Evolutionary conservation across 345 rosid genomes (phyloP), one percentile per base, ranked within the genome.

Genomic region (Sapria himalayana): DNA sequence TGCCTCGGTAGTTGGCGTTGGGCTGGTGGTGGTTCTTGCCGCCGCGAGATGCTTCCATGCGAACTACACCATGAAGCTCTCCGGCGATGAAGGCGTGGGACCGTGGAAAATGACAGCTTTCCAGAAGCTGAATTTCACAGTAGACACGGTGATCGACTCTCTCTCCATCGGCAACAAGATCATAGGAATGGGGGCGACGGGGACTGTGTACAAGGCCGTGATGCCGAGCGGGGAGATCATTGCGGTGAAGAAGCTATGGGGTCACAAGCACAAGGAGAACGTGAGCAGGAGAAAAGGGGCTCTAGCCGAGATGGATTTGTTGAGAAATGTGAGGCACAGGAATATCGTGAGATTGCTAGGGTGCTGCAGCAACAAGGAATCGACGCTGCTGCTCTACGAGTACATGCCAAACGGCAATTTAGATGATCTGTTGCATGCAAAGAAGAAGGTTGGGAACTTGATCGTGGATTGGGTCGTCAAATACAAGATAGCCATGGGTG

Each of bases 161-260:
- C 48, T 84, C 4, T 55, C 84, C 0, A 66, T 64, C 53, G 71
- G 74, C 1, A 77, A 91, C 27, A 80, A 70, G 73, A 69, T 91
- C 35, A 8, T 91, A 36, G 99, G 99, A 21, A 84, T 91, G 93
- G 99, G 99, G 33, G 69, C 89, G 3, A 60, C 99, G 0, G 99
- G 99, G 6, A 91, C 93, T 0, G 99, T 91, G 0, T 80, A 91
- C 56, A 70, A 74, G 39, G 93, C 93, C 0, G 93, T 77, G 56
- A 84, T 91, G 93, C 92, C 99, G 7, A 63, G 79, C 43, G 95
- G 99, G 23, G 99, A 91, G 51, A 64, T 73, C 57, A 71, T 91
- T 61, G 99, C 95, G 9, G 95, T 91, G 37, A 91, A 91, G 66
- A 91, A 91, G 53, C 51, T 91, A n/a, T 80, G 95, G 93, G 78